Percentiles rank a stretch among this genome's conserved stretches.
These are phyloP conservation scores for Closterium sp. DNA, from an alignment of 139 green algal genomes.

Conservation along the genomic window DNA sequence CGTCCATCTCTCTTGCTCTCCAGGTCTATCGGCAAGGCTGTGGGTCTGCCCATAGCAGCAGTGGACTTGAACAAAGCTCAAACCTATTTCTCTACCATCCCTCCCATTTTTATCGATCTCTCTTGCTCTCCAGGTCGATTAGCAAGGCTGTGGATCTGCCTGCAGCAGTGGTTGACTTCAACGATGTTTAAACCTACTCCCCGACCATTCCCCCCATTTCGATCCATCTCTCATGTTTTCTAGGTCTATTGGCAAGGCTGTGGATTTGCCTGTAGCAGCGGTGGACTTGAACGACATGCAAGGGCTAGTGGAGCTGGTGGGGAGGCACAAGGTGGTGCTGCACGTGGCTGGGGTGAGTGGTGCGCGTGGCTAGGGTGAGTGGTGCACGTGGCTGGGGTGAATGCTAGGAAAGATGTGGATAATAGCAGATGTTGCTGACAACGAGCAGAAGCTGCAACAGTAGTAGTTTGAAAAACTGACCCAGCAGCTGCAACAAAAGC, in stretches of 20 bases:
- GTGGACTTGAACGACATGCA: constrained; percentile 4
- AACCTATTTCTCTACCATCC: too few relatives aligned
- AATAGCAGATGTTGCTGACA: too few relatives aligned
- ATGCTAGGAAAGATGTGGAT: too few relatives aligned
- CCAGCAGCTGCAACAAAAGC: too few relatives aligned
- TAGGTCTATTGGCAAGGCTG: not conserved
- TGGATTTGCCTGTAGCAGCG: not conserved
- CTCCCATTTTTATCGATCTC: too few relatives aligned
- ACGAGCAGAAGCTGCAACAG: too few relatives aligned
- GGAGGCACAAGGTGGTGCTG: constrained; percentile 21
- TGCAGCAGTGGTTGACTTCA: not conserved
- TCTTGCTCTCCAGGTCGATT: not conserved
- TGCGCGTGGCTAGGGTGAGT: not conserved
- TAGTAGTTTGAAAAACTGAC: too few relatives aligned
- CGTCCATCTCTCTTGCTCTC: not conserved
- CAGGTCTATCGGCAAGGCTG: not conserved
- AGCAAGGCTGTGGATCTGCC: not conserved
- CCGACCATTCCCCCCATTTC: too few relatives aligned
- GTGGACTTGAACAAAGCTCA: constrained; percentile 2
- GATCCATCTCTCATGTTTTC: not conserved
- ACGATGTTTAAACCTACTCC: not conserved
- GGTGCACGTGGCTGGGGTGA: not conserved
- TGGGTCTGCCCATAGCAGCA: not conserved
- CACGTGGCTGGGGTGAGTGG: constrained; percentile 10
- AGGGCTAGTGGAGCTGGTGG: not conserved